Evolutionary conservation across 371 early-diverging fungal species (phyloP), one percentile per base, ranked within the genome.

Genomic region (Chytridium lagenaria): DNA sequence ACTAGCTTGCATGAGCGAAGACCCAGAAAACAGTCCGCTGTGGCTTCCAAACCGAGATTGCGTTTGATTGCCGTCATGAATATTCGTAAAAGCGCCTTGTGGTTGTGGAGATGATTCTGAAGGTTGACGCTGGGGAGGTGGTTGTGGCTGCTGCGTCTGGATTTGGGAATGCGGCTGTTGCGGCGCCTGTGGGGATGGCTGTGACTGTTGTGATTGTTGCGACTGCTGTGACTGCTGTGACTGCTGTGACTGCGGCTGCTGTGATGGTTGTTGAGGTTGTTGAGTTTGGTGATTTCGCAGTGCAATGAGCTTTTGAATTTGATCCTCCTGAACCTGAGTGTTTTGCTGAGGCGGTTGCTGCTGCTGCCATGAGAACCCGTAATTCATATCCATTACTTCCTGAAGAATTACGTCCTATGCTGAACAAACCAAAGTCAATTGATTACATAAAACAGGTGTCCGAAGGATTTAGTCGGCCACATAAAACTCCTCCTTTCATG

Each of bases 121-220:
- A 23, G 26, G 55, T 52, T 44, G 44, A 7, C 12, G 44, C 12
- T 7, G 19, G 19, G 7, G 7, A 19, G 44, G 44, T 7, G 7
- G 7, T 44, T 44, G 44, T 44, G 44, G 19, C 19, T 44, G 44
- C 19, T 7, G 19, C 44, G 44, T 12, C 19, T 44, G 44, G 44
- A 19, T 12, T 7, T 7, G 19, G 44, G 44, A 44, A 12, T 7
- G 19, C 19, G 44, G 19, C 12, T 44, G 7, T 44, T 44, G 44
- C 44, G 7, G 44, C 7, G 44, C 19, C 19, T 19, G 12, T 12
- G 44, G 19, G 44, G 55, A 5, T 52, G 7, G 55, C 55, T 52
- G 55, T 26, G 7, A 23, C 55, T 52, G 55, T 52, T 52, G 55
- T 52, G 7, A 23, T 52, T n/a, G 55, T 26, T 52, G 55, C 26